These are phyloP conservation scores for Microthyrium microscopicum DNA, from an alignment of 2,329 filamentous ascomycete genomes.

Conservation along the genomic window DNA sequence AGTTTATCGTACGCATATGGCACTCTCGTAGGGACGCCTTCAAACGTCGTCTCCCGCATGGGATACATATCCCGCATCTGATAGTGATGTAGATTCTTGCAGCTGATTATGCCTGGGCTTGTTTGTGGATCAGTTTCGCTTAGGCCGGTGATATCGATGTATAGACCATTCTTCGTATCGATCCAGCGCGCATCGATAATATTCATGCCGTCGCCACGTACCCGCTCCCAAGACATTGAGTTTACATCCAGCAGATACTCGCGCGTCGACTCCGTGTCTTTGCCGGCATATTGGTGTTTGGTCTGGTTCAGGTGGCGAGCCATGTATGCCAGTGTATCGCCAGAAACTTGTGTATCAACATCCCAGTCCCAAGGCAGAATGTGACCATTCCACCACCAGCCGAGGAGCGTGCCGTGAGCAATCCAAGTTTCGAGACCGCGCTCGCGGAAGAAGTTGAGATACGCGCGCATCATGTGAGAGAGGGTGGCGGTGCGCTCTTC, in stretches of 20 bases:
- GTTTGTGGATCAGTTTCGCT: conserved; percentile 45
- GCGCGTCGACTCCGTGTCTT: conserved; percentile 20
- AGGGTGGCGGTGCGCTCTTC: conserved; percentile 49
- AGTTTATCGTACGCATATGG: conserved; percentile 54
- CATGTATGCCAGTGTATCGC: conserved; percentile 47
- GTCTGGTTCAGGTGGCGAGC: conserved; percentile 54
- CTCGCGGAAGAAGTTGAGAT: conserved; percentile 48
- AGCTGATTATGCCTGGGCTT: conserved; percentile 52
- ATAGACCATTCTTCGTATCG: conserved; percentile 57
- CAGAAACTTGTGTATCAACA: conserved; percentile 63
- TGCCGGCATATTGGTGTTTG: conserved; percentile 27
- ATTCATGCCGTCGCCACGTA: conserved; percentile 52
- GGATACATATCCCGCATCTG: conserved; percentile 56
- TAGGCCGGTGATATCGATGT: conserved; percentile 68
- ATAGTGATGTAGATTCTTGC: conserved; percentile 68
- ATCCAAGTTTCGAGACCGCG: conserved; percentile 68
- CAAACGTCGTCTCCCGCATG: conserved; percentile 55
- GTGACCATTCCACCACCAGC: conserved; percentile 75
- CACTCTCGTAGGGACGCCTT: conserved; percentile 53
- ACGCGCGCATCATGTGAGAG: conserved; percentile 54
- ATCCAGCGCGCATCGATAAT: conserved; percentile 78
- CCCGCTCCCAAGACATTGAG: conserved; percentile 45
- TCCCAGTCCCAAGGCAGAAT: conserved; percentile 77
- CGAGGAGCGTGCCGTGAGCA: conserved; percentile 66
- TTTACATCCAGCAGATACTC: conserved; percentile 64